phyloP scores from a whole-genome alignment of 2,329 filamentous ascomycete species.

The Hypoxylon sp. region DNA sequence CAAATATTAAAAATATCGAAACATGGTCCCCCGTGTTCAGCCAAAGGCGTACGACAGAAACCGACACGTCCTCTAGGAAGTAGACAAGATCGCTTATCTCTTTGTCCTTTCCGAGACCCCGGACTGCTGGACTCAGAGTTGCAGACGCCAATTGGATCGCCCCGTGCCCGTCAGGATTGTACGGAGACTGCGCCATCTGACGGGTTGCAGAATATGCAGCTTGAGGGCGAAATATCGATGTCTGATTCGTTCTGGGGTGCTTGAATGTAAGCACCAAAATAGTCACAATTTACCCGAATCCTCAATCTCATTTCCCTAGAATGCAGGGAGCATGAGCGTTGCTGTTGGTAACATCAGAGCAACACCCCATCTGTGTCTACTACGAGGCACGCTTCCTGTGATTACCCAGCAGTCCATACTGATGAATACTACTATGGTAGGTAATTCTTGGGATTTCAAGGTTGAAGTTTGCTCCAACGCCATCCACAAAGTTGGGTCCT shows the following conservation, averaged over 20 bases:
- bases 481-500: not conserved
- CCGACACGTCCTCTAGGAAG: not conserved
- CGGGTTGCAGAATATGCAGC: slow-evolving; percentile 6
- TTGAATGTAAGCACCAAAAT: slow-evolving; percentile 6
- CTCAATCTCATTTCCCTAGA: slow-evolving; percentile 18
- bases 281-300: slow-evolving; percentile 1
- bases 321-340: not conserved
- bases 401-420: not conserved
- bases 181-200: slow-evolving; percentile 9
- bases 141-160: slow-evolving; percentile 2
- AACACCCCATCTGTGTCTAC: not conserved
- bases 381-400: not conserved
- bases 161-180: not conserved
- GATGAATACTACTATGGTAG: no score
- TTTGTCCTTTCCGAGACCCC: slow-evolving; percentile 9
- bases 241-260: slow-evolving; percentile 8
- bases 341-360: not conserved
- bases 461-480: not conserved
- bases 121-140: not conserved
- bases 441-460: not conserved
- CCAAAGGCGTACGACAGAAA: slow-evolving; percentile 3
- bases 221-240: not conserved
- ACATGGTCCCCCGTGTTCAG: not conserved
- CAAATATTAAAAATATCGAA: not conserved
- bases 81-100: slow-evolving; percentile 20